A percentile compares a stretch with the other conserved stretches of the same genome.
Evolutionary conservation across 176 grass and related monocot species (phyloP).

Genomic region (Zoysia pacifica): DNA sequence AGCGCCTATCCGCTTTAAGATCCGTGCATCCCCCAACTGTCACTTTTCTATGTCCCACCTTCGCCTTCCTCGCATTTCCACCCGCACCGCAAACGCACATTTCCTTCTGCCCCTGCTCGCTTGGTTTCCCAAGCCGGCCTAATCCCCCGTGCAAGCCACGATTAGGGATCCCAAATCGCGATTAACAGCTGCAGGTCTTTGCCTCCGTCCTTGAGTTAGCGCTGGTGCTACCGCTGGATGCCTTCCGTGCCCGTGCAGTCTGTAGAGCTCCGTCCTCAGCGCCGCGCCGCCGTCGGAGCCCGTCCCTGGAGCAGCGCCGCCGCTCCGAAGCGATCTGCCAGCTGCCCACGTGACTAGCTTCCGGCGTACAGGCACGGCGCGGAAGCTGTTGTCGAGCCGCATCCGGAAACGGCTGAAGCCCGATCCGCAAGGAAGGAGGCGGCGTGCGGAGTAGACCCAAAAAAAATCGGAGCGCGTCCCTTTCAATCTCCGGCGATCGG

Average conservation of each 20-base stretch:
- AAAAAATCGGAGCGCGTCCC: not conserved
- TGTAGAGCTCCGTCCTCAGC: not conserved
- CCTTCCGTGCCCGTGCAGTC: not conserved
- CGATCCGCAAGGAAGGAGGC: not conserved
- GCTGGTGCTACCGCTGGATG: not conserved
- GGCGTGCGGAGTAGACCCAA: not conserved
- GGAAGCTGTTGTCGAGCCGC: not conserved
- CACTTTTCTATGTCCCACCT: slow-evolving; percentile 13
- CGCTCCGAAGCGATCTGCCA: not conserved
- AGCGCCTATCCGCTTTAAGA: not conserved
- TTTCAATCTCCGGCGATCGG: not conserved
- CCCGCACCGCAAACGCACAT: not conserved
- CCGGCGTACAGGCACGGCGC: not conserved
- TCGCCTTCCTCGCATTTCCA: not conserved
- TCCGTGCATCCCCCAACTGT: not conserved
- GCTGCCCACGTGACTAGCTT: not conserved
- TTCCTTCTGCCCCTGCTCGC: not conserved
- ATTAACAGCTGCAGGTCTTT: not conserved
- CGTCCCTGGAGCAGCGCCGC: not conserved
- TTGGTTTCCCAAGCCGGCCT: too few species aligned
- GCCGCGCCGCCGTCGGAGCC: not conserved
- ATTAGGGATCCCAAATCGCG: slow-evolving; percentile 16
- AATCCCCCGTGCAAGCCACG: not conserved
- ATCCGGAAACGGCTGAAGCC: not conserved
- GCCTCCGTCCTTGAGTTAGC: not conserved